Conservation (phyloP, 495 filamentous ascomycete genomes). For the Chaetomidium leptoderma region DNA sequence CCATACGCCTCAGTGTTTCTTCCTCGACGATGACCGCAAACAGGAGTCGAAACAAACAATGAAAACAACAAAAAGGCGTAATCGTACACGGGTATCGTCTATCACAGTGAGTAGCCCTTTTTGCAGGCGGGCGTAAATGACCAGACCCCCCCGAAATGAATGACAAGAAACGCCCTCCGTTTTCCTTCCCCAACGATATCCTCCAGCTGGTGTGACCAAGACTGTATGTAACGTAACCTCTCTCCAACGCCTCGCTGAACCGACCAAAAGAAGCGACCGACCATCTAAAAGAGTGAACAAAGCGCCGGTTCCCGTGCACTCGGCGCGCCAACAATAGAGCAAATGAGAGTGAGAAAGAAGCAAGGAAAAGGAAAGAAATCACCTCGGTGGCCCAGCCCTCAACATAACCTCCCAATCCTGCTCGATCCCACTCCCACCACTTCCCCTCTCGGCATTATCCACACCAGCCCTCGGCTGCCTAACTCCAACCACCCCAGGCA, state of each 20-base stretch:
- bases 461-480: neutral
- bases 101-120: neutral
- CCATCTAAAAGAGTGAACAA: neutral
- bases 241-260: conserved; percentile 12
- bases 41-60: neutral
- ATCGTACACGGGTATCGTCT: conserved; percentile 4
- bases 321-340: neutral
- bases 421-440: conserved; percentile 22
- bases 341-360: neutral
- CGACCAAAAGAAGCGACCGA: neutral
- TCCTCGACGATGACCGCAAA: no score
- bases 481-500: neutral
- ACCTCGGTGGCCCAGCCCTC: conserved; percentile 22
- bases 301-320: neutral
- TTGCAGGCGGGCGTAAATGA: neutral
- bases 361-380: neutral
- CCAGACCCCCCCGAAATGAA: neutral
- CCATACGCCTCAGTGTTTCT: no score
- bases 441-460: conserved; percentile 6
- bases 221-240: no score
- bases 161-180: no score
- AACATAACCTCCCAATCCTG: conserved; percentile 31
- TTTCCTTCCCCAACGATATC: no score
- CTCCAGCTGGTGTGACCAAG: no score
- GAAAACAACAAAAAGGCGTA: neutral